Percentiles rank a stretch among this genome's conserved stretches.
phyloP scores from a whole-genome alignment of 2,329 filamentous ascomycete genomes.

The Diplodia seriata region DNA sequence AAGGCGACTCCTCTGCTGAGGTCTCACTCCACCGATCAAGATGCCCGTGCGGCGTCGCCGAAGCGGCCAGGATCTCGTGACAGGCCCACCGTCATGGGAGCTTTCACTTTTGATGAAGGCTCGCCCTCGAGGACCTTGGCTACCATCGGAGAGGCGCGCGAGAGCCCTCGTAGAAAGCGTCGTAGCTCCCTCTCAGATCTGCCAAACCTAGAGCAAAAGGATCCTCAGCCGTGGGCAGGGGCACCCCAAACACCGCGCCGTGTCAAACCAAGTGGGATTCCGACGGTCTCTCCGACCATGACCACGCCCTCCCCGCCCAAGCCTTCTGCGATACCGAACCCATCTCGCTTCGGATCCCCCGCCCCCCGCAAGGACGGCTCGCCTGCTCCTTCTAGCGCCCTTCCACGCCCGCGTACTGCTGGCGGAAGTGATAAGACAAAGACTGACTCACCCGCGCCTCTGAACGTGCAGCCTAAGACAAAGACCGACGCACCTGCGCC shows the following conservation, averaged over 20 bases:
- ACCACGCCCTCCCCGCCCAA: constrained; percentile 48
- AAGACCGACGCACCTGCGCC: constrained; percentile 21
- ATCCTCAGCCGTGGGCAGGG: constrained; percentile 44
- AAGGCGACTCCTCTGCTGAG: constrained; percentile 68
- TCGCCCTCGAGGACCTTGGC: constrained; percentile 48
- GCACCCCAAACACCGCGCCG: constrained; percentile 46
- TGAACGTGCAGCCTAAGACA: not conserved
- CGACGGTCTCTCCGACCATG: constrained; percentile 42
- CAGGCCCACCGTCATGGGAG: constrained; percentile 56
- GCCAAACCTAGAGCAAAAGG: constrained; percentile 60
- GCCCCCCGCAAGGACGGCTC: constrained; percentile 55
- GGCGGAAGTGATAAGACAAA: not conserved
- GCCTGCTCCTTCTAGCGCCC: constrained; percentile 38
- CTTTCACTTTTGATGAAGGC: constrained; percentile 57
- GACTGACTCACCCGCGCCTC: constrained; percentile 14
- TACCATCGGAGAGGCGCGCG: constrained; percentile 56
- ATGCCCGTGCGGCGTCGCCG: constrained; percentile 54
- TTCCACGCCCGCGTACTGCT: constrained; percentile 22
- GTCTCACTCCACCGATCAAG: constrained; percentile 79
- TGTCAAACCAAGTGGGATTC: constrained; percentile 36
- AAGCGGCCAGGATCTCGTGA: constrained; percentile 64
- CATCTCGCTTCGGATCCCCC: constrained; percentile 52
- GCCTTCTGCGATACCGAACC: constrained; percentile 47
- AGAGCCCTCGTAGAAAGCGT: constrained; percentile 73
- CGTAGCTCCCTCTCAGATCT: constrained; percentile 92